These are phyloP conservation scores for Zelopaecilomyces penicillatus DNA, from an alignment of 2,329 filamentous ascomycete species.

Conservation along the genomic window DNA sequence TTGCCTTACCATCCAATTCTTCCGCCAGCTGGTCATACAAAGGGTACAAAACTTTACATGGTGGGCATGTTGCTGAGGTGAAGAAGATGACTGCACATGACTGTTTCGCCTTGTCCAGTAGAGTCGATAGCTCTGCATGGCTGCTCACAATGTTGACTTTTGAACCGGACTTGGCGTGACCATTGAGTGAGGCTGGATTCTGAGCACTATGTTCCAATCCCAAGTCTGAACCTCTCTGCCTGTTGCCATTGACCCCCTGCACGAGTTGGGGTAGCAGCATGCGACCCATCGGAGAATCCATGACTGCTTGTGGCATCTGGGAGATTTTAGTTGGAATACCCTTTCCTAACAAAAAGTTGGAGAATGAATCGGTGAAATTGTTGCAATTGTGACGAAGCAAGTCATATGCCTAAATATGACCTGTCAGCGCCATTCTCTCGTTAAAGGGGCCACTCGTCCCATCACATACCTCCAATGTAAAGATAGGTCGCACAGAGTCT, in stretches of 20 bases:
- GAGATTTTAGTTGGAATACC: constrained; percentile 83
- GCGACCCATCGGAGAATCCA: constrained; percentile 78
- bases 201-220: constrained; percentile 38
- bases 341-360: constrained; percentile 80
- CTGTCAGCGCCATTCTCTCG: not conserved
- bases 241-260: constrained; percentile 41
- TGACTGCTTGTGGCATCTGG: constrained; percentile 74
- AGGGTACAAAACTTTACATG: constrained; percentile 78
- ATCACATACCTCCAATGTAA: constrained; percentile 60
- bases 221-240: constrained; percentile 43
- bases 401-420: constrained; percentile 63
- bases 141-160: constrained; percentile 54
- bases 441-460: not conserved
- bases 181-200: constrained; percentile 6
- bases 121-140: constrained; percentile 18
- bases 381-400: constrained; percentile 92
- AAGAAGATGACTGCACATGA: constrained; percentile 84
- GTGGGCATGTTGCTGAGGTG: constrained; percentile 77
- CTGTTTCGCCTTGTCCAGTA: constrained; percentile 48
- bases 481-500: constrained; percentile 72
- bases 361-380: constrained; percentile 89
- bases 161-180: constrained; percentile 3
- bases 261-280: constrained; percentile 70
- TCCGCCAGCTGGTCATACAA: constrained; percentile 71
- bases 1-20: constrained; percentile 58